Base-by-base conservation (phyloP, 768 basidiomycete species). In the Suillus subaureus region DNA sequence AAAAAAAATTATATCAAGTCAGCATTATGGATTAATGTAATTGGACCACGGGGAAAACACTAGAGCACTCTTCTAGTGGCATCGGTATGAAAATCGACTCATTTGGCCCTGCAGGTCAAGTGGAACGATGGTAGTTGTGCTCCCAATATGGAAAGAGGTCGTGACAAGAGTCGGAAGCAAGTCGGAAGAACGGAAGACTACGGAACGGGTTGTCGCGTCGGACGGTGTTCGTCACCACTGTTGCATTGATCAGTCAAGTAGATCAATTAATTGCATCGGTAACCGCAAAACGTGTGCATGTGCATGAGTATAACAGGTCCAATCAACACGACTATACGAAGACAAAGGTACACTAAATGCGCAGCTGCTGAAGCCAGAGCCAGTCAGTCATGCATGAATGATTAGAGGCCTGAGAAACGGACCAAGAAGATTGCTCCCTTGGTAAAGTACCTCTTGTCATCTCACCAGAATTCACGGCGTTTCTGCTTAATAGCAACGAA, bases 391-490 rank as follows among this genome's bases (percentile, higher is more conserved):
- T 40, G 40, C 60, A 61, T 55, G 35, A 33, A 42, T 42, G 11
- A 18, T 61, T 54, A 54, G 4, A 21, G 35, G 7, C 31, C 62
- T 51, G 57, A 26, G 42, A 63, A 61, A 52, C 65, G 58, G 6
- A 60, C 58, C 40, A 58, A 28, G 26, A 58, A 57, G 4, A 35
- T 21, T 4, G 39, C 9, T 39, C 57, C 28, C 9, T 15, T 26
- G 47, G 47, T 23, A 4, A 23, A 13, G 51, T 52, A 28, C 51
- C 16, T 39, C 39, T 40, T 40, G 39, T 40, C 39, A 40, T 40
- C 39, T 80, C 82, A 94, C 93, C 93, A 94, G 72, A 89, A 83
- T 73, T 87, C 84, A 69, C 85, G 85, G 68, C 92, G 83, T 76
- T 89, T 91, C 72, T 81, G 81, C 69, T 83, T 78, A 60, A 93